phyloP scores from a whole-genome alignment of 2,329 filamentous ascomycete species.

The Teratosphaeria gauchensis region DNA sequence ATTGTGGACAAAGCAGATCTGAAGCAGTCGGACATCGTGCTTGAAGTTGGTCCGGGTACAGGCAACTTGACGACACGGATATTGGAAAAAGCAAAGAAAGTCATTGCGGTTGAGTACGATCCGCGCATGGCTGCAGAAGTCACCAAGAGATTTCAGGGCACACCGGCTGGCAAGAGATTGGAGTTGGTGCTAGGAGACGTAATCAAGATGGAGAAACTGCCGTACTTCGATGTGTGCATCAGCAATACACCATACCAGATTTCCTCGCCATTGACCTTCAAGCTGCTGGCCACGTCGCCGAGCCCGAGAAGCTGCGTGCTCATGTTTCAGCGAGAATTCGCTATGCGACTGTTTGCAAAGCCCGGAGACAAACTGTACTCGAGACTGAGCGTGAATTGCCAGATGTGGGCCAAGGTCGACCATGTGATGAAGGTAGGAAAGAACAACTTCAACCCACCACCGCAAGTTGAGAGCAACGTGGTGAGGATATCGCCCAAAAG shows the following conservation, averaged over 20 bases:
- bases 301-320: slow-evolving; percentile 78
- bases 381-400: slow-evolving; percentile 82
- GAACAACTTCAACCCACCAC: slow-evolving; percentile 94
- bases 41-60: slow-evolving; percentile 86
- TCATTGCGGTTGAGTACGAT: slow-evolving; percentile 83
- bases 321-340: slow-evolving; percentile 96
- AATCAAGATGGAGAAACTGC: slow-evolving; percentile 70
- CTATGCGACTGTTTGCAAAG: slow-evolving; percentile 76
- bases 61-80: slow-evolving; percentile 86
- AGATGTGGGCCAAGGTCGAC: slow-evolving; percentile 73
- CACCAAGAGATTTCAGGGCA: slow-evolving; percentile 86
- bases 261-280: slow-evolving; percentile 83
- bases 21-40: slow-evolving; percentile 79
- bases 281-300: slow-evolving; percentile 71
- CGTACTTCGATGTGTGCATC: slow-evolving; percentile 75
- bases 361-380: slow-evolving; percentile 85
- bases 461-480: slow-evolving; percentile 83
- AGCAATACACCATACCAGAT: slow-evolving; percentile 72
- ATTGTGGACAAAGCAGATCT: slow-evolving; percentile 81
- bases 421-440: slow-evolving; percentile 85
- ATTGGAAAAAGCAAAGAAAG: slow-evolving; percentile 73
- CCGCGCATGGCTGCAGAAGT: slow-evolving; percentile 94
- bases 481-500: slow-evolving; percentile 82
- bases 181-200: slow-evolving; percentile 87
- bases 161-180: slow-evolving; percentile 69